These are phyloP conservation scores for Thraustochytrium striatum DNA, from an alignment of 352 stramenopile species.

Conservation along the genomic window DNA sequence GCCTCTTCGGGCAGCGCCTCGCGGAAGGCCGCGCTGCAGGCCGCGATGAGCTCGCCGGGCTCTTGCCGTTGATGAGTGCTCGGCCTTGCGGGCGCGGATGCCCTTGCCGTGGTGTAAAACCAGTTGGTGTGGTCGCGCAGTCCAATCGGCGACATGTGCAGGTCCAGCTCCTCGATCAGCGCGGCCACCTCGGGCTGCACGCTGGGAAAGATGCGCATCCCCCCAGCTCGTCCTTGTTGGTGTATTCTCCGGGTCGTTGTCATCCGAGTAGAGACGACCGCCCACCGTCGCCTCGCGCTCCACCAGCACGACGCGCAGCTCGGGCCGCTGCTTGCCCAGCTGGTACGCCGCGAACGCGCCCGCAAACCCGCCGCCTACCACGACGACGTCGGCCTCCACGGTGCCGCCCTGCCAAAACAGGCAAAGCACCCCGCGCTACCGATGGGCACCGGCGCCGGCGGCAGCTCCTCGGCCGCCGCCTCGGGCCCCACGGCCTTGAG, in stretches of 20 bases:
- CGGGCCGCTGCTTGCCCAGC: conserved; percentile 14
- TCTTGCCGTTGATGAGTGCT: too few relatives aligned
- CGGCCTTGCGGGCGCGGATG: too few relatives aligned
- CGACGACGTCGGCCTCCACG: conserved; percentile 19
- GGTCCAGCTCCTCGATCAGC: neutral
- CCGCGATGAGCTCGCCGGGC: neutral
- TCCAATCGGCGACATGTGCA: neutral
- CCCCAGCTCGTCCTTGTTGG: conserved; percentile 42
- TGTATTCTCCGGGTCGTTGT: conserved; percentile 19
- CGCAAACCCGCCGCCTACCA: conserved; percentile 13
- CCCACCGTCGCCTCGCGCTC: neutral
- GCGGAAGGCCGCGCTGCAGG: neutral
- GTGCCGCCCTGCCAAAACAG: too few relatives aligned
- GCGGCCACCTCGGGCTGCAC: neutral
- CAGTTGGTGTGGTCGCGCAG: neutral
- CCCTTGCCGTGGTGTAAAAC: conserved; percentile 1
- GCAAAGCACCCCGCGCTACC: too few relatives aligned
- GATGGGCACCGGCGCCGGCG: too few relatives aligned
- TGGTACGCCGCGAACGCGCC: conserved; percentile 25
- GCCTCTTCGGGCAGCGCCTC: conserved; percentile 9
- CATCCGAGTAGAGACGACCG: conserved; percentile 11
- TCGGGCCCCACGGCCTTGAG: too few relatives aligned
- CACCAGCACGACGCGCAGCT: conserved; percentile 2
- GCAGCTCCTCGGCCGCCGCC: too few relatives aligned
- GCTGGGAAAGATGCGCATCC: conserved; percentile 18